Percentiles rank a stretch among this genome's conserved stretches.
phyloP scores from a whole-genome alignment of 192 early-diverging fungal species.

The Neocallimastix lanati region DNA sequence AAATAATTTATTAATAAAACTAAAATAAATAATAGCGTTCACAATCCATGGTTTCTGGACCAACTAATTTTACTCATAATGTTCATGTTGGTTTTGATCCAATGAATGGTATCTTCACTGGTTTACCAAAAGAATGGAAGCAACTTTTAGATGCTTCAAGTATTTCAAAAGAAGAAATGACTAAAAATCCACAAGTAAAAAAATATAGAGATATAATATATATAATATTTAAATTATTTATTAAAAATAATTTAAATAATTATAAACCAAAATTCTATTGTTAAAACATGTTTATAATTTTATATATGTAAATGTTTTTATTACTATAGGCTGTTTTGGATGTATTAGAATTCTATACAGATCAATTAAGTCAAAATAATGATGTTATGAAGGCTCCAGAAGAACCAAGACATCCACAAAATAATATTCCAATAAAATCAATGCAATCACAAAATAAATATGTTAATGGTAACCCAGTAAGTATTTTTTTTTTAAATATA shows the following conservation, averaged over 20 bases:
- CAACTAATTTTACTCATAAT: slow-evolving; percentile 35
- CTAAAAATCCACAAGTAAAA: slow-evolving; percentile 65
- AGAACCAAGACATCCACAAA: slow-evolving; percentile 4
- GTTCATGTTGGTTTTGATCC: slow-evolving; percentile 38
- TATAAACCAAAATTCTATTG: no score
- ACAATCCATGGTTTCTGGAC: slow-evolving; percentile 17
- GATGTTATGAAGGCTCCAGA: slow-evolving; percentile 2
- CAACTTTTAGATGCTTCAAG: slow-evolving; percentile 77
- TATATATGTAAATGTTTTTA: no score
- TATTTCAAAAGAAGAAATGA: slow-evolving; percentile 93
- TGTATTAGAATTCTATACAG: slow-evolving; percentile 95
- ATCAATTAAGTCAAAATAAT: slow-evolving; percentile 35
- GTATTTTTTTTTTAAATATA: not conserved
- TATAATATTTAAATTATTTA: no score
- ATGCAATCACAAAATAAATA: not conserved
- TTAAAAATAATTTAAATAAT: no score
- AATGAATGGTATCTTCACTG: slow-evolving; percentile 16
- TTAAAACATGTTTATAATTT: no score
- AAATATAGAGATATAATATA: no score
- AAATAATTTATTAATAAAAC: no score
- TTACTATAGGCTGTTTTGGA: slow-evolving; percentile 68
- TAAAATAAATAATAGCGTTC: not conserved
- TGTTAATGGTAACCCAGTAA: not conserved
- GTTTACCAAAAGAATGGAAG: slow-evolving; percentile 85
- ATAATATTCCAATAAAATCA: not conserved